Percentiles rank a stretch among this genome's conserved stretches.
These are phyloP conservation scores for Poronia punctata DNA, from an alignment of 495 filamentous ascomycete genomes.

Conservation along the genomic window DNA sequence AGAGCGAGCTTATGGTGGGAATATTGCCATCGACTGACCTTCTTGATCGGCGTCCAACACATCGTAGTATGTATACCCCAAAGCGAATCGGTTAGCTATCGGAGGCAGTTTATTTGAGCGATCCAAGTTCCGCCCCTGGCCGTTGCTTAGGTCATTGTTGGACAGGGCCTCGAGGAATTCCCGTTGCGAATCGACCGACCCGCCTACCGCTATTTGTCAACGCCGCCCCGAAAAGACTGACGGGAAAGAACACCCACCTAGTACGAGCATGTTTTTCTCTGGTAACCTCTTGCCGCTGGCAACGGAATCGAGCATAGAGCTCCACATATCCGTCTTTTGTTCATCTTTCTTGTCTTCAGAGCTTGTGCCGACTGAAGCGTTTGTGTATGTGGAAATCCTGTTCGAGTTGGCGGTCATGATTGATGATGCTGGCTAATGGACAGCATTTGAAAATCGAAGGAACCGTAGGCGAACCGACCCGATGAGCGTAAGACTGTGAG, in stretches of 20 bases:
- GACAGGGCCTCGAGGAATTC: constrained; percentile 82
- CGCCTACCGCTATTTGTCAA: constrained; percentile 49
- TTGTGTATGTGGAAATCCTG: constrained; percentile 48
- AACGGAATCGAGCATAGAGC: constrained; percentile 81
- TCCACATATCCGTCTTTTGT: constrained; percentile 87
- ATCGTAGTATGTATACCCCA: constrained; percentile 94
- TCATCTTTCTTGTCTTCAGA: constrained; percentile 54
- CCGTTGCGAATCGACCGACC: constrained; percentile 78
- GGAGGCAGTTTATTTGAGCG: constrained; percentile 63
- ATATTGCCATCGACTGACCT: constrained; percentile 43
- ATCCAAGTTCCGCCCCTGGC: constrained; percentile 49
- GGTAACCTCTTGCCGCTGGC: constrained; percentile 85
- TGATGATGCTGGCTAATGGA: constrained; percentile 15
- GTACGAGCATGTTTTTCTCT: constrained; percentile 82
- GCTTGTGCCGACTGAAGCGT: constrained; percentile 35
- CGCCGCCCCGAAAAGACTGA: constrained; percentile 8
- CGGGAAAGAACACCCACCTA: constrained; percentile 50
- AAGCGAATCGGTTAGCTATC: constrained; percentile 84
- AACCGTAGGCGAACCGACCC: too few species aligned
- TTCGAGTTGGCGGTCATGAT: constrained; percentile 51
- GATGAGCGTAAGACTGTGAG: too few species aligned
- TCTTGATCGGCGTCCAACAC: constrained; percentile 93
- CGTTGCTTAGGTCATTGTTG: constrained; percentile 55
- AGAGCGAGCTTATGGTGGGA: constrained; percentile 1
- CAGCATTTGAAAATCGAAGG: constrained; percentile 15